These are phyloP conservation scores for Grammothele lineata DNA, from an alignment of 768 basidiomycete species.

Conservation along the genomic window DNA sequence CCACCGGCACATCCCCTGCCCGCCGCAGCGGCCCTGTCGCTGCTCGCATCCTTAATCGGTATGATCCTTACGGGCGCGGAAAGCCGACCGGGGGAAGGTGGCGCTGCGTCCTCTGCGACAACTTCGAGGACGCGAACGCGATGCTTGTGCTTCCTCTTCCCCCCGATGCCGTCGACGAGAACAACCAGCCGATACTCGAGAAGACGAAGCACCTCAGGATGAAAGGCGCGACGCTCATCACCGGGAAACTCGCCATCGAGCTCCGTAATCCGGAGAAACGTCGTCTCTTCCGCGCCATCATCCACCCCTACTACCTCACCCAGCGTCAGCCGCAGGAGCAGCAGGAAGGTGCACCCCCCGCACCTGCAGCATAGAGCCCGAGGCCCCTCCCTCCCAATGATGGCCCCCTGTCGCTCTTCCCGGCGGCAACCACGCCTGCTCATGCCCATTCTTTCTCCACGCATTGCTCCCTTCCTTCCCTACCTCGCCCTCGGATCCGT, in stretches of 20 bases:
- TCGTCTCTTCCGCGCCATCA: slow-evolving; percentile 41
- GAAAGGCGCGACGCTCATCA: slow-evolving; percentile 37
- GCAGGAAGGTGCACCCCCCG: too few relatives aligned
- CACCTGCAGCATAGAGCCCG: too few relatives aligned
- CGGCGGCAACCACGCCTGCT: background rate
- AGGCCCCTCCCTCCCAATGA: background rate
- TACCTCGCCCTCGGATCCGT: too few relatives aligned
- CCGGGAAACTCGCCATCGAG: slow-evolving; percentile 44
- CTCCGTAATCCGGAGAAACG: slow-evolving; percentile 41
- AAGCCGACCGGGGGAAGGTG: slow-evolving; percentile 3
- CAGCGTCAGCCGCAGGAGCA: slow-evolving; percentile 5
- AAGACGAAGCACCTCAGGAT: slow-evolving; percentile 7
- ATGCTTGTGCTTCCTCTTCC: slow-evolving; percentile 42
- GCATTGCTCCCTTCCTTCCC: too few relatives aligned
- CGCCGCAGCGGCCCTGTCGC: background rate
- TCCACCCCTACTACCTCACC: slow-evolving; percentile 57
- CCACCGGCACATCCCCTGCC: background rate
- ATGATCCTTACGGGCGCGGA: slow-evolving; percentile 2
- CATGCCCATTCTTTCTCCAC: too few relatives aligned
- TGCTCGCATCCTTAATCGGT: slow-evolving; percentile 2
- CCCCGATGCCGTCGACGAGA: slow-evolving; percentile 13
- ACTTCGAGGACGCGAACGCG: slow-evolving; percentile 48
- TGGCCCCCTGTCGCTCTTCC: background rate
- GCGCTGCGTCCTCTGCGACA: slow-evolving; percentile 20
- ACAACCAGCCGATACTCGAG: slow-evolving; percentile 12